These are phyloP conservation scores for Fusarium pseudocircinatum DNA, from an alignment of 2,329 filamentous ascomycete species.

Conservation along the genomic window DNA sequence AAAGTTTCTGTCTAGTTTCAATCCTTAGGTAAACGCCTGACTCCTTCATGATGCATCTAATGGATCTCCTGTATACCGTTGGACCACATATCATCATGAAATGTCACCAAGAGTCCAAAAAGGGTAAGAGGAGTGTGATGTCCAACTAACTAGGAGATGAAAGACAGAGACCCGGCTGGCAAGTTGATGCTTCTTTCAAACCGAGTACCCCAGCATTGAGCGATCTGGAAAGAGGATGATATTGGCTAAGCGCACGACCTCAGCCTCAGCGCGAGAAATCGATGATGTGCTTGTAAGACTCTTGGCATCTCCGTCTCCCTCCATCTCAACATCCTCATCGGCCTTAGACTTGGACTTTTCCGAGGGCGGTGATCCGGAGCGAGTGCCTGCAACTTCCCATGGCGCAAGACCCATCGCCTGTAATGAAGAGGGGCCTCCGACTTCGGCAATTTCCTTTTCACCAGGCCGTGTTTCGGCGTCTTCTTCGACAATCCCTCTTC, in stretches of 20 bases:
- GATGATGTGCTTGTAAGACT: slow-evolving; percentile 41
- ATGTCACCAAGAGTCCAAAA: neutral
- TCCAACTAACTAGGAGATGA: neutral
- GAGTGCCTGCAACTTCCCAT: slow-evolving; percentile 54
- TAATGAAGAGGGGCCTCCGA: slow-evolving; percentile 60
- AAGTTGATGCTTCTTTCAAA: slow-evolving; percentile 18
- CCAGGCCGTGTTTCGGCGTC: slow-evolving; percentile 59
- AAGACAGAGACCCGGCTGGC: neutral
- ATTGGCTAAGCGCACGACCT: slow-evolving; percentile 64
- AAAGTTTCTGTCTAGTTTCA: slow-evolving; percentile 7
- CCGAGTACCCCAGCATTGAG: slow-evolving; percentile 49
- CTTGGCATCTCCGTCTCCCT: slow-evolving; percentile 37
- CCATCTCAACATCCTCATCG: slow-evolving; percentile 44
- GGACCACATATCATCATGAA: neutral
- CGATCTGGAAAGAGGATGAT: slow-evolving; percentile 66
- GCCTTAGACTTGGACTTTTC: slow-evolving; percentile 35
- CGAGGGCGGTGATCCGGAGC: slow-evolving; percentile 43
- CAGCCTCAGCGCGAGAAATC: slow-evolving; percentile 56
- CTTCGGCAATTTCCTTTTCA: slow-evolving; percentile 61
- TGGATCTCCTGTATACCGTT: neutral
- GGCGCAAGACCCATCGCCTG: slow-evolving; percentile 67
- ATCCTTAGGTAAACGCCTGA: slow-evolving; percentile 12
- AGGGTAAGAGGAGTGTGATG: neutral
- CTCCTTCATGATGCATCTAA: slow-evolving; percentile 24
- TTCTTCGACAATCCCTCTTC: slow-evolving; percentile 59